A percentile compares a stretch with the other conserved stretches of the same genome.
Conservation (phyloP, 2,329 filamentous ascomycete genomes). For the Cladophialophora immunda region DNA sequence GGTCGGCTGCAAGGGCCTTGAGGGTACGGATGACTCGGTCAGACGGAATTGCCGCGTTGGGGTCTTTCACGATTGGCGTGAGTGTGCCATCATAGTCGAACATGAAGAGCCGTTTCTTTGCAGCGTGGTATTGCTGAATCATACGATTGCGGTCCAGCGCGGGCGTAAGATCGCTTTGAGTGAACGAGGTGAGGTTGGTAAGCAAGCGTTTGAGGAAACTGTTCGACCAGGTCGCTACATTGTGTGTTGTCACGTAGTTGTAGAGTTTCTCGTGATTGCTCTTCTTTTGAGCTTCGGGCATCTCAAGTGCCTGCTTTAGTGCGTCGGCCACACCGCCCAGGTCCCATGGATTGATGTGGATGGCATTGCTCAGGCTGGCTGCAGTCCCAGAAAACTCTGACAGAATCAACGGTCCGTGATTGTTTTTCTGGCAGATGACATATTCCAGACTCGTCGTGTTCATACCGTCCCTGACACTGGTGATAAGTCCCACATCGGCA, state of each 20-base stretch:
- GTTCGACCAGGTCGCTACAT: constrained; percentile 84
- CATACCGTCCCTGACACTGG: constrained; percentile 95
- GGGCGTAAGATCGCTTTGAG: constrained; percentile 79
- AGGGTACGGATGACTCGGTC: constrained; percentile 82
- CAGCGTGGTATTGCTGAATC: constrained; percentile 75
- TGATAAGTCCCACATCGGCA: constrained; percentile 91
- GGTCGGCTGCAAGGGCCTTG: constrained; percentile 79
- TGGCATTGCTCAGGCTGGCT: constrained; percentile 81
- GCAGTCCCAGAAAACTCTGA: constrained; percentile 97
- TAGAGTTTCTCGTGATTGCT: constrained; percentile 79
- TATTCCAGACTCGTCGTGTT: constrained; percentile 97
- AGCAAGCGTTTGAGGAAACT: constrained; percentile 81
- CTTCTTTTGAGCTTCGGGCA: constrained; percentile 72
- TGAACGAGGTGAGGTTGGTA: constrained; percentile 79
- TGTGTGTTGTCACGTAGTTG: constrained; percentile 83
- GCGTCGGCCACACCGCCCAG: constrained; percentile 82
- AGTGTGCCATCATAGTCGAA: constrained; percentile 98
- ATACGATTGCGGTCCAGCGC: constrained; percentile 78
- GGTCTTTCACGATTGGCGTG: constrained; percentile 93
- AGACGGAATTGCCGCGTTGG: constrained; percentile 86
- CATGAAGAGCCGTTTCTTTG: constrained; percentile 89
- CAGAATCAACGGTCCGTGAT: constrained; percentile 86
- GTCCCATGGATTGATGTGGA: constrained; percentile 98
- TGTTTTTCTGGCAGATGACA: constrained; percentile 87
- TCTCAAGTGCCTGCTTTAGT: constrained; percentile 81